Evolutionary conservation across 169 alveolate genomes (phyloP).

Genomic region (Eimeria brunetti): DNA sequence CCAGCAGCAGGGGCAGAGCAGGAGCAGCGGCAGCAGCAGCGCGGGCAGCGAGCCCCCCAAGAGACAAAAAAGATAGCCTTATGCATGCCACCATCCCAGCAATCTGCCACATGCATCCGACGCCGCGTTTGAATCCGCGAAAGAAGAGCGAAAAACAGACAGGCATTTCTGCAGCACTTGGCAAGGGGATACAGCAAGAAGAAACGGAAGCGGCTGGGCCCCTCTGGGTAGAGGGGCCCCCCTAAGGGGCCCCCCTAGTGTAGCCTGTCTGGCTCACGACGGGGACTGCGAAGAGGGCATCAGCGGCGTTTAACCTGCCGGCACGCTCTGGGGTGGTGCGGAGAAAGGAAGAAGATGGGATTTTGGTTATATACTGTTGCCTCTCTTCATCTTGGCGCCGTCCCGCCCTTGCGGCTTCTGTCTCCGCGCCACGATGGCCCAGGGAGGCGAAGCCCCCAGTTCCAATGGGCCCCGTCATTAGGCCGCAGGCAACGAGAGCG

Average conservation of each 20-base stretch:
- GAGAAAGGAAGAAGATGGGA: conserved; percentile 71
- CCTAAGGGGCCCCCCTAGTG: neutral
- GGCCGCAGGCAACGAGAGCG: conserved; percentile 30
- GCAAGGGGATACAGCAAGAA: neutral
- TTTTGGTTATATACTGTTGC: conserved; percentile 75
- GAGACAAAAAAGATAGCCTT: neutral
- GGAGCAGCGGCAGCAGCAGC: no score
- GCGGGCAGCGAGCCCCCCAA: no score
- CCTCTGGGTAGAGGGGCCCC: neutral
- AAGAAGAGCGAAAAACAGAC: neutral
- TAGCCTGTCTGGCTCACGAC: conserved; percentile 4
- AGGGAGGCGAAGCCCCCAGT: conserved; percentile 19
- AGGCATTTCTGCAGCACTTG: neutral
- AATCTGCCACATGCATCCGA: neutral
- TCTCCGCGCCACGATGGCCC: conserved; percentile 10
- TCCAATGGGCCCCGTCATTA: conserved; percentile 44
- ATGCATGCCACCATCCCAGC: neutral
- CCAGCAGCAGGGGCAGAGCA: no score
- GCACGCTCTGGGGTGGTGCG: conserved; percentile 9
- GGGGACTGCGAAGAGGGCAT: conserved; percentile 35
- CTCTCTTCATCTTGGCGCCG: conserved; percentile 56
- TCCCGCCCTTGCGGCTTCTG: conserved; percentile 48
- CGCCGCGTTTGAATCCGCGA: neutral
- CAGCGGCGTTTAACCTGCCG: conserved; percentile 24
- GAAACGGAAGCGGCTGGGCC: neutral